Conservation (phyloP, 805 yeast species). For the Nakazawaea anatomiae region DNA sequence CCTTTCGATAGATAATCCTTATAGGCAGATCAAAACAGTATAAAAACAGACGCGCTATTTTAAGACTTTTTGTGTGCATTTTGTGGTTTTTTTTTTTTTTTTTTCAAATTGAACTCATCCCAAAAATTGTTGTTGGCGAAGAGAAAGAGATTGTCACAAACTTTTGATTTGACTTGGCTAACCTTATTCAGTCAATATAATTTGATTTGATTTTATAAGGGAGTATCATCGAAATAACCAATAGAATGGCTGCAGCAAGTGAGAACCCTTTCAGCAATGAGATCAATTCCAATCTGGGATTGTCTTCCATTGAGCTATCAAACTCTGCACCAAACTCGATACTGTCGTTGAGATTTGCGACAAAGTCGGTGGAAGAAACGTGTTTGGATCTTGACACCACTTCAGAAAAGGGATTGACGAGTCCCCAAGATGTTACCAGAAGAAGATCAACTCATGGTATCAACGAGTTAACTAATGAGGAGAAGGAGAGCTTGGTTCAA, state of each 20-base stretch:
- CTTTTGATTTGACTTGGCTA: not conserved
- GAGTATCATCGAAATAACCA: not conserved
- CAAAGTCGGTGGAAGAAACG: constrained; percentile 61
- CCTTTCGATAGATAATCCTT: too few species aligned
- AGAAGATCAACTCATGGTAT: constrained; percentile 74
- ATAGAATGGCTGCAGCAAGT: constrained; percentile 23
- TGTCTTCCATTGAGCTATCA: constrained; percentile 14
- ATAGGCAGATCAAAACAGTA: too few species aligned
- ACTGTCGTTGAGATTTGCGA: constrained; percentile 63
- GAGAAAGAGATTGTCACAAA: not conserved
- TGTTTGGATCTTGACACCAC: constrained; percentile 59
- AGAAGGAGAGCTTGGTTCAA: constrained; percentile 64
- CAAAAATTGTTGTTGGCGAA: too few species aligned
- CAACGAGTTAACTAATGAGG: constrained; percentile 74
- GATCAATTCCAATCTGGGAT: constrained; percentile 1
- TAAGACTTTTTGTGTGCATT: too few species aligned
- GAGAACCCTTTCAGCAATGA: constrained; percentile 32
- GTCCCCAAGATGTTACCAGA: constrained; percentile 62
- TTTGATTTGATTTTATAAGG: not conserved
- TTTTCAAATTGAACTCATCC: too few species aligned
- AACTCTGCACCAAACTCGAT: constrained; percentile 18
- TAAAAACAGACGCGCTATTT: not conserved
- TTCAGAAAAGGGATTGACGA: constrained; percentile 50
- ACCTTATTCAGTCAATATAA: not conserved
- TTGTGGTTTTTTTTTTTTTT: too few species aligned